Evolutionary conservation across 2,329 filamentous ascomycete species (phyloP), one percentile per base, ranked within the genome.

Genomic region (Penicillium sp.): DNA sequence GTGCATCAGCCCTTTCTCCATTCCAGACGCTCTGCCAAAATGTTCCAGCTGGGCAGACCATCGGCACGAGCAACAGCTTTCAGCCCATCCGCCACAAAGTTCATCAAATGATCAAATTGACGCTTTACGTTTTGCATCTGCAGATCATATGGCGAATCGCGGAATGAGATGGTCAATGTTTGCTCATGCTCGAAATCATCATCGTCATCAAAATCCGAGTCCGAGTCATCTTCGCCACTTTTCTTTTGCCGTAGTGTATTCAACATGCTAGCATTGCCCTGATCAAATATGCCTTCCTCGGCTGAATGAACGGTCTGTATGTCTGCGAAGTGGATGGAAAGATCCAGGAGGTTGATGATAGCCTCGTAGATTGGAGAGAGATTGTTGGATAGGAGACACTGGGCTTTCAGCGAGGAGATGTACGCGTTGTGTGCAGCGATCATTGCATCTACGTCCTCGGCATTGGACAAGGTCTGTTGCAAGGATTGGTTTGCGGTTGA

Each of bases 391-490:
- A 96, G 83, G 26, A 95, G 84, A 10, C 90, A 86, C 65, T 92
- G 87, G 35, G 87, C 84, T 58, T 88, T 80, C 11, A 95, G 78
- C 1, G 83, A 83, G 48, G 81, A 82, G 48, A 90, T 79, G 69
- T 89, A 94, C 0, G 75, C 73, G 4, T 84, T 78, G 72, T 97
- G 93, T 0, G 88, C 82, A 1, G 77, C 77, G 28, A 93, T 87
- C 91, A 97, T 96, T 28, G 84, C 84, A 71, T 97, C 92, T 10
- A 97, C 86, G 66, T 94, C 92, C 28, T 84, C 81, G 0, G 91
- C 87, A 6, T 79, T 77, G 14, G 78, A 75, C 55, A 97, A 82
- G 0, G 83, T 79, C 2, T 75, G 73, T 6, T 79, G 78, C 79
- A 97, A 84, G 33, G 81, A 79, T 2, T 76, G 70, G 1, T 83